phyloP scores from a whole-genome alignment of 2,329 filamentous ascomycete species.

The Penicillium sp. region DNA sequence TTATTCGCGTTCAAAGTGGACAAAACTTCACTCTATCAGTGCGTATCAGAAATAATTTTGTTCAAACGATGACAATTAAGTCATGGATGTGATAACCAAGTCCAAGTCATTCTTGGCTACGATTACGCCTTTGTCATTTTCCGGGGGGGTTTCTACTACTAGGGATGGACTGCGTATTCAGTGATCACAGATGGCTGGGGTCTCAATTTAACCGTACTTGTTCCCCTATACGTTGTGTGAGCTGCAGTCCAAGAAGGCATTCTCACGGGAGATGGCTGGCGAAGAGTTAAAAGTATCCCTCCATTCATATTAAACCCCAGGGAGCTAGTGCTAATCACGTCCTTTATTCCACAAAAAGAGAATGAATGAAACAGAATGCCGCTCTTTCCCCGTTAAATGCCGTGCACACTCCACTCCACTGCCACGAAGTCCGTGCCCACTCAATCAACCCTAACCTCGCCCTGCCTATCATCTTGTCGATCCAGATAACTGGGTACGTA shows the following conservation, averaged over 20 bases:
- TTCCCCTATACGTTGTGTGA: not conserved
- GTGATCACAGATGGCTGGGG: not conserved
- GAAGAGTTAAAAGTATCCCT: too few relatives aligned
- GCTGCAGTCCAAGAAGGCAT: too few relatives aligned
- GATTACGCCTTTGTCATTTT: not conserved
- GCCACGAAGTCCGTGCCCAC: conserved; percentile 1
- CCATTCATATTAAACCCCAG: too few relatives aligned
- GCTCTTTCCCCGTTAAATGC: not conserved
- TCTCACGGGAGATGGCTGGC: too few relatives aligned
- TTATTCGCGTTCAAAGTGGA: not conserved
- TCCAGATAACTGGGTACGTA: not conserved
- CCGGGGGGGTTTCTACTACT: not conserved
- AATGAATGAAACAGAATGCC: not conserved
- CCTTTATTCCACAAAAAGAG: not conserved
- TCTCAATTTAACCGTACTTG: not conserved
- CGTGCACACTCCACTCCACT: conserved; percentile 1
- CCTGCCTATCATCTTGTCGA: not conserved
- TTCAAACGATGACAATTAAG: not conserved
- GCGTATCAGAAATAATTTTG: not conserved
- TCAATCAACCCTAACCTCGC: not conserved
- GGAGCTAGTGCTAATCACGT: too few relatives aligned
- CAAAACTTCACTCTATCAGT: not conserved
- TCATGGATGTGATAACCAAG: not conserved
- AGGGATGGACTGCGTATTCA: not conserved
- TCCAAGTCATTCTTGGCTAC: not conserved